Evolutionary conservation across 257 asterid genomes (phyloP).

Genomic region (Osmanthus fragrans): DNA sequence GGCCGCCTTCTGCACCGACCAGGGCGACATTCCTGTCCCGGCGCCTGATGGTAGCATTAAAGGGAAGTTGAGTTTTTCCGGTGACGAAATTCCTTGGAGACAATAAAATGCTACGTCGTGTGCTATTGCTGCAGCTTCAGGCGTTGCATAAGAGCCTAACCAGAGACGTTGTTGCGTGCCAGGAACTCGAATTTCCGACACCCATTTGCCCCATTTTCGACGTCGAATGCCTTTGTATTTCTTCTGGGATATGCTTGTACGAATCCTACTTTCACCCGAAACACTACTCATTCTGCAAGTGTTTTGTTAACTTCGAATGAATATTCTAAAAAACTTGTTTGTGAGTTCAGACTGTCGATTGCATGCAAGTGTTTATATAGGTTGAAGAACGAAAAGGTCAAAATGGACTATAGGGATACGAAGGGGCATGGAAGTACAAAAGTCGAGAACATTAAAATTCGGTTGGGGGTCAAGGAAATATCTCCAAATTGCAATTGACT

Average conservation of each 20-base stretch:
- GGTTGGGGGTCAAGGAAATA: too few species aligned
- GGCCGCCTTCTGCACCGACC: constrained; percentile 78
- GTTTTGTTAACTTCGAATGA: background rate
- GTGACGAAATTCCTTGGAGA: constrained; percentile 47
- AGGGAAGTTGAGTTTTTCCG: constrained; percentile 60
- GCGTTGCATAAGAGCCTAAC: constrained; percentile 71
- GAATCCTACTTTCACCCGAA: constrained; percentile 37
- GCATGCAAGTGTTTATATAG: background rate
- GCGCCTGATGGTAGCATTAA: constrained; percentile 46
- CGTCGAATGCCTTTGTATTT: constrained; percentile 67
- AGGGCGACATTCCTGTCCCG: constrained; percentile 67
- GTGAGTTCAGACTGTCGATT: too few species aligned
- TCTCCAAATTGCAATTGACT: too few species aligned
- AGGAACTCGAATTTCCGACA: constrained; percentile 87
- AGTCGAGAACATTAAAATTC: background rate
- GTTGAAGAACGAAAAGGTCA: too few species aligned
- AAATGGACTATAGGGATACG: too few species aligned
- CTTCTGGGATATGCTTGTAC: constrained; percentile 7
- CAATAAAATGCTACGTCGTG: constrained; percentile 77
- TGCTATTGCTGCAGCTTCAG: constrained; percentile 89
- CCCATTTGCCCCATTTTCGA: constrained; percentile 98
- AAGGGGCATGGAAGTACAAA: background rate
- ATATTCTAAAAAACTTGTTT: too few species aligned
- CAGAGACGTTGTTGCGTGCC: constrained; percentile 73
- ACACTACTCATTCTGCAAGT: constrained; percentile 43